Conservation (phyloP, 2,329 filamentous ascomycete species). For the Verticillium zaregamsianum region DNA sequence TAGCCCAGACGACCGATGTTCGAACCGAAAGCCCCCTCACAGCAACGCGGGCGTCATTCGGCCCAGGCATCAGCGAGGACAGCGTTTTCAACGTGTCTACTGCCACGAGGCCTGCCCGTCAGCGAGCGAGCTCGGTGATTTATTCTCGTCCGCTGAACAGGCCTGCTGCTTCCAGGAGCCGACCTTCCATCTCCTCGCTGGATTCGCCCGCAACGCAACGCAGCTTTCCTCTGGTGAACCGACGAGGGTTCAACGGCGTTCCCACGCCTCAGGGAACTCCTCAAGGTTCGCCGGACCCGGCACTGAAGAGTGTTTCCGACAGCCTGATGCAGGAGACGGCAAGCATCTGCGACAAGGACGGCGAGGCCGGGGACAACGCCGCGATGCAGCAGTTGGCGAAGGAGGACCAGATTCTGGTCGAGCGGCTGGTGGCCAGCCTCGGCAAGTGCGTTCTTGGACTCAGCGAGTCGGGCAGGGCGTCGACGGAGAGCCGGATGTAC, state of each 20-base stretch:
- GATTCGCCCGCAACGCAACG: conserved; percentile 56
- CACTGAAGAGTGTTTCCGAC: conserved; percentile 43
- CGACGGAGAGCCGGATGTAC: conserved; percentile 59
- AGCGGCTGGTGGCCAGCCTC: conserved; percentile 55
- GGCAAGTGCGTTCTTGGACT: conserved; percentile 57
- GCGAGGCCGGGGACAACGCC: conserved; percentile 22
- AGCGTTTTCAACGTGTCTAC: not conserved
- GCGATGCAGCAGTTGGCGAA: conserved; percentile 43
- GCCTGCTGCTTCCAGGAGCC: conserved; percentile 38
- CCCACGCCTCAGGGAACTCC: conserved; percentile 32
- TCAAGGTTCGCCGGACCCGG: conserved; percentile 42
- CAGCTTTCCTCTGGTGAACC: conserved; percentile 59
- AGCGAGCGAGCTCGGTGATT: conserved; percentile 27
- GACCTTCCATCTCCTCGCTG: conserved; percentile 53
- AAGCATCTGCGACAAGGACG: conserved; percentile 32
- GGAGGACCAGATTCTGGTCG: conserved; percentile 58
- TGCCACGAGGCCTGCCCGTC: conserved; percentile 12
- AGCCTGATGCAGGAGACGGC: conserved; percentile 44
- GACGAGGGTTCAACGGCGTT: conserved; percentile 38
- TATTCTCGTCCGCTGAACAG: conserved; percentile 37
- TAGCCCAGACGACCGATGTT: conserved; percentile 6
- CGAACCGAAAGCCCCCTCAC: conserved; percentile 10
- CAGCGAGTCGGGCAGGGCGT: conserved; percentile 48
- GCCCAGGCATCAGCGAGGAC: conserved; percentile 21
- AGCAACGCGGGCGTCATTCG: conserved; percentile 15